Conservation (phyloP, 2,329 filamentous ascomycete genomes). For the Gaeumannomyces tritici region DNA sequence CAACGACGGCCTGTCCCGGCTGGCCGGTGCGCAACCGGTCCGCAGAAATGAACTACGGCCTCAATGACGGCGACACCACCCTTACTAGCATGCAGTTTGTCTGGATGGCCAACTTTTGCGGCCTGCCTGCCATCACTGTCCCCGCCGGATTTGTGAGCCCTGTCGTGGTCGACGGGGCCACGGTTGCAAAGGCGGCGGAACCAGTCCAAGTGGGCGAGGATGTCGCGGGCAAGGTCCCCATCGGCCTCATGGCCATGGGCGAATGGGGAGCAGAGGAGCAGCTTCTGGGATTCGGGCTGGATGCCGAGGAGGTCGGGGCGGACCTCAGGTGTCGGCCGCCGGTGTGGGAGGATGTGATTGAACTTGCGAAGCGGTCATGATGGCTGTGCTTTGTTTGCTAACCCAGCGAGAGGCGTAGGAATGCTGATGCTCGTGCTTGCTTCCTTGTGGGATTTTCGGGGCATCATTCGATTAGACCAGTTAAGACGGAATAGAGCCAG, state of each 20-base stretch:
- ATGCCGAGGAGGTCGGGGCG: constrained; percentile 30
- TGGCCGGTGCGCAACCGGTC: constrained; percentile 26
- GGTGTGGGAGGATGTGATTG: constrained; percentile 36
- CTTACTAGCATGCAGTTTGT: constrained; percentile 38
- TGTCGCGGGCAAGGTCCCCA: constrained; percentile 31
- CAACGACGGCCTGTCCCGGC: constrained; percentile 47
- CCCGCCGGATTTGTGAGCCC: constrained; percentile 35
- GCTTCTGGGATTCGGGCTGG: constrained; percentile 36
- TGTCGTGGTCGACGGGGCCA: constrained; percentile 18
- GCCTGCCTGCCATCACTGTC: constrained; percentile 32
- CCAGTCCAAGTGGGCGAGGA: constrained; percentile 22
- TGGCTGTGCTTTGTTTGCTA: background rate
- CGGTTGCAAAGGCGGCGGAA: constrained; percentile 6
- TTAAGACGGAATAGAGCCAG: background rate
- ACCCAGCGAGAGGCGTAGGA: background rate
- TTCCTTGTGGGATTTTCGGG: too few species aligned
- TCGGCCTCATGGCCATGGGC: constrained; percentile 45
- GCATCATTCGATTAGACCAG: background rate
- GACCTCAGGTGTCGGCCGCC: constrained; percentile 23
- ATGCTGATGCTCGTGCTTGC: too few species aligned
- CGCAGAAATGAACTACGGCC: constrained; percentile 27
- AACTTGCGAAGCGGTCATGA: constrained; percentile 14
- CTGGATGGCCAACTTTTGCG: constrained; percentile 42
- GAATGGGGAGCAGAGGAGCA: constrained; percentile 44
- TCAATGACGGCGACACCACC: constrained; percentile 36